Evolutionary conservation across 352 stramenopile species (phyloP).

Genomic region (Phytophthora boehmeriae): DNA sequence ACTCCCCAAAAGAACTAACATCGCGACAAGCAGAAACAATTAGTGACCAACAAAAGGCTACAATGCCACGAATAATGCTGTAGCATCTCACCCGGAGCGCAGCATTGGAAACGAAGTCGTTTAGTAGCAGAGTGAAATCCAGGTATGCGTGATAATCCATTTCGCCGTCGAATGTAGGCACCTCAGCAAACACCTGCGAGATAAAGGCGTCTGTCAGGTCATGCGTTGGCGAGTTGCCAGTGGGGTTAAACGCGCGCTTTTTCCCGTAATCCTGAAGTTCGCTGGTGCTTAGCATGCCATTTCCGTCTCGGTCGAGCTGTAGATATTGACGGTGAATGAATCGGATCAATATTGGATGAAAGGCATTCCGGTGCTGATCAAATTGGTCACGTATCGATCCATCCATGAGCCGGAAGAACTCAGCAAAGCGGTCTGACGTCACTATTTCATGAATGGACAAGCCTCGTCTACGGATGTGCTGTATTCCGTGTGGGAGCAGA

Average conservation of each 20-base stretch:
- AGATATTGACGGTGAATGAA: slow-evolving; percentile 64
- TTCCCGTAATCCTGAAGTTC: slow-evolving; percentile 67
- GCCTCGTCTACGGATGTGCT: slow-evolving; percentile 19
- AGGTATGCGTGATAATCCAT: slow-evolving; percentile 72
- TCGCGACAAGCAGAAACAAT: background rate
- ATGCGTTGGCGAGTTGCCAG: slow-evolving; percentile 44
- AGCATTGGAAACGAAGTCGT: slow-evolving; percentile 37
- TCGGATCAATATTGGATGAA: slow-evolving; percentile 38
- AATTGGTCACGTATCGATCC: slow-evolving; percentile 36
- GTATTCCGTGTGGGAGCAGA: slow-evolving; percentile 53
- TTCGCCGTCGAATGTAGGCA: slow-evolving; percentile 52
- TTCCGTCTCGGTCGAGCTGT: slow-evolving; percentile 67
- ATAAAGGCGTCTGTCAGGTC: slow-evolving; percentile 65
- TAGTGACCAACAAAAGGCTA: background rate
- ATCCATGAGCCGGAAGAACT: slow-evolving; percentile 55
- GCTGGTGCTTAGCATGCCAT: slow-evolving; percentile 53
- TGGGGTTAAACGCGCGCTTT: slow-evolving; percentile 70
- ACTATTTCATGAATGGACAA: slow-evolving; percentile 40
- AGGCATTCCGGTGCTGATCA: slow-evolving; percentile 36
- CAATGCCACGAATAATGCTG: background rate
- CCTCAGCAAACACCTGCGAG: slow-evolving; percentile 57
- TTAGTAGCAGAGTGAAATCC: slow-evolving; percentile 64
- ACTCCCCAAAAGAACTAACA: slow-evolving; percentile 70
- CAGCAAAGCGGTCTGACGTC: slow-evolving; percentile 37
- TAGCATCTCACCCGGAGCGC: slow-evolving; percentile 45